Evolutionary conservation across 805 yeast genomes (phyloP), one percentile per base, ranked within the genome.

Genomic region (Suhomyces emberorum): DNA sequence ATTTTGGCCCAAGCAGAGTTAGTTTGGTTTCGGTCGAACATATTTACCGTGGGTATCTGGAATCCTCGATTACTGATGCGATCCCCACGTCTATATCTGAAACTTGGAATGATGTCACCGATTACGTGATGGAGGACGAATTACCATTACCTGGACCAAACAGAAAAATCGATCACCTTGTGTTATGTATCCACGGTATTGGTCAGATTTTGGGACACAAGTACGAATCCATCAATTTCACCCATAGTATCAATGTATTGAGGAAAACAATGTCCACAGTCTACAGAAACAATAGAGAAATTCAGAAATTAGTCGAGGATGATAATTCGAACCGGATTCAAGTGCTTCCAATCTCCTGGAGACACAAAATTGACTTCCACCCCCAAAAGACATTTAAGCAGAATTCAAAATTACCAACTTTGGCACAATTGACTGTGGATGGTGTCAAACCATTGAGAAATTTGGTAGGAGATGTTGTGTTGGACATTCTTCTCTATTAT

Each of bases 131-230:
- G 2, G 39, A 47, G n/a, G 42, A 64, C 2, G 42, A 57, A 19
- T 35, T 34, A 35, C 34, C 31, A 2, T 7, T 7, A 7, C 26
- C 26, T 7, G 12, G 12, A 5, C 26, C 26, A 11, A 14, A 23
- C 26, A 26, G 71, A 34, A 61, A 69, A 21, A 58, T 79, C 19
- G 77, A 80, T 23, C 87, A 81, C 51, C 63, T 91, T 43, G 77
- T 89, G 1, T 65, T 91, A n/a, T 88, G 96, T 53, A 76, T 91
- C 19, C 98, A 91, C 63, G 98, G 98, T 0, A 86, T 91, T 42
- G 98, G 98, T 2, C 98, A 91, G 59, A 76, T 81, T 12, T 64
- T 93, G 34, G 95, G 96, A 1, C 69, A 79, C 30, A 77, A 77
- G 50, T 79, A 83, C 52, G 89, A 88, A 48, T 79, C 83, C 34